Percentiles rank a stretch among this genome's conserved stretches.
Conservation (phyloP, 257 asterid species). For the Anisodus tanguticus region DNA sequence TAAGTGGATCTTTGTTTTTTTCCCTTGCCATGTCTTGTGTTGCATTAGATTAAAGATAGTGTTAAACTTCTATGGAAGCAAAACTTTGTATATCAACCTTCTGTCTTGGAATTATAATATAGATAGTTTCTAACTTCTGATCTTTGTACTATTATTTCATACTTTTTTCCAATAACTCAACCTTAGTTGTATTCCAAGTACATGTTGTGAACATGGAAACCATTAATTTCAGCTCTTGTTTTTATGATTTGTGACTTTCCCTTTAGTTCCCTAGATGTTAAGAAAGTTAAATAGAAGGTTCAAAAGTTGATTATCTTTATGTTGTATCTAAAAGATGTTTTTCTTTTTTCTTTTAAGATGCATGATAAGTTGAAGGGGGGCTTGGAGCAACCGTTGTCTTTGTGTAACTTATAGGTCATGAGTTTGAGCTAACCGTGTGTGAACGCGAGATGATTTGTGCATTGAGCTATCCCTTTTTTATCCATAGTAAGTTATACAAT, state of each 20-base stretch:
- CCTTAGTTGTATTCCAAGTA: not conserved
- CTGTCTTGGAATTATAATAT: constrained; percentile 18
- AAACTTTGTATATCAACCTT: constrained; percentile 18
- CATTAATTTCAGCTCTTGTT: constrained; percentile 10
- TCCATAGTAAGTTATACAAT: no score
- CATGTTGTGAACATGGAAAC: not conserved
- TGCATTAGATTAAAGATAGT: constrained; percentile 19
- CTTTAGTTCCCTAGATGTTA: not conserved
- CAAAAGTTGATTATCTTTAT: not conserved
- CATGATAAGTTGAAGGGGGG: not conserved
- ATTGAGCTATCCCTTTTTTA: no score
- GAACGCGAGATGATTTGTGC: not conserved
- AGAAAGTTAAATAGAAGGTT: constrained; percentile 12
- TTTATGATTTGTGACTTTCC: not conserved
- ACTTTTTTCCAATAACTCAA: not conserved
- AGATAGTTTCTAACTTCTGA: constrained; percentile 14
- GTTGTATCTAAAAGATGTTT: not conserved
- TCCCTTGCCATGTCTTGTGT: not conserved
- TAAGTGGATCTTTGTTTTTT: not conserved
- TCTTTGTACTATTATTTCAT: not conserved
- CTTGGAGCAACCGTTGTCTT: not conserved
- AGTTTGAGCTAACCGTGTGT: not conserved
- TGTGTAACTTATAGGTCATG: not conserved
- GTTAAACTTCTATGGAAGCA: not conserved
- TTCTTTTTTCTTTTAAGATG: not conserved